Evolutionary conservation across 2,329 filamentous ascomycete species (phyloP), one percentile per base, ranked within the genome.

Genomic region (Cadophora sp.): DNA sequence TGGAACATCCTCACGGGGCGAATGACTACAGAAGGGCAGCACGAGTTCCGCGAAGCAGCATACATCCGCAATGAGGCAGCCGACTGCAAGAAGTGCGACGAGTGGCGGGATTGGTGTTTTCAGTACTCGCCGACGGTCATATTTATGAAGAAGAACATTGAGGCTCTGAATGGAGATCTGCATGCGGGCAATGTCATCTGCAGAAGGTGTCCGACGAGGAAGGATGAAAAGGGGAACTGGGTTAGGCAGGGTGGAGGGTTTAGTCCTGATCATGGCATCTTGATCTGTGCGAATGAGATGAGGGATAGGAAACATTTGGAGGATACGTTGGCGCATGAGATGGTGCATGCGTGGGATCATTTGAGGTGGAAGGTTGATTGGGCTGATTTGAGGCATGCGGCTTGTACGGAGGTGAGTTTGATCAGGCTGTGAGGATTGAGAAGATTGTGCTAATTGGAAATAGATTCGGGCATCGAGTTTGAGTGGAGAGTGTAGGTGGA

Each of bases 301-400:
- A 84, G 90, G 67, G 89, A 93, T 76, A 83, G 89, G 66, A 89
- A 89, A 39, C 93, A 97, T 77, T 79, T 97, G 73, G 96, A 99
- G 81, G 96, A 99, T 78, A 97, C 94, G 13, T 83, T 99, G 76
- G 90, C 94, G 33, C 96, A 99, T 80, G 96, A 99, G 82, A 96
- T 99, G 93, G 91, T 99, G 62, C 96, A 99, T 79, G 94, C 94
- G 0, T 98, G 94, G 84, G 96, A 99, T 78, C 91, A 97, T 78
- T 77, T 98, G 73, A 83, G 95, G 70, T 99, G 93, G 83, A 96
- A 97, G 80, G 89, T 97, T 53, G 91, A 98, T 76, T 92, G 91
- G 82, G 80, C 82, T 87, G 83, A 93, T 78, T 78, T 99, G 79
- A 89, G 90, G 78, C 96, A 99, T 80, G 92, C 94, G 43, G 96